Percentiles rank a stretch among this genome's conserved stretches.
phyloP scores from a whole-genome alignment of 2,329 filamentous ascomycete genomes.

The Ophidiomyces ophidiicola region DNA sequence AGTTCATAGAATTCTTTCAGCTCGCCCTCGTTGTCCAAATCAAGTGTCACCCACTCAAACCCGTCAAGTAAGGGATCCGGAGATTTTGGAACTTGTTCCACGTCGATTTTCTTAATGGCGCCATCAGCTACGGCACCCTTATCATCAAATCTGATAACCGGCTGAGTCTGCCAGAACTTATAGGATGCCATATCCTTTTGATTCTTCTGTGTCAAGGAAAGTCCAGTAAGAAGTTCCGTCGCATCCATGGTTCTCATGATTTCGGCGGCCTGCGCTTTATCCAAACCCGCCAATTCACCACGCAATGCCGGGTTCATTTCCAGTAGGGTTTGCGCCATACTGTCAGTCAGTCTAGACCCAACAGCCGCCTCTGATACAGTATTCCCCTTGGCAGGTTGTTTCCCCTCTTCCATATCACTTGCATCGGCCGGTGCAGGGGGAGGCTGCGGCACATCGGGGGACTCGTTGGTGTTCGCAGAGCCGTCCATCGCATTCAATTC shows the following conservation, averaged over 20 bases:
- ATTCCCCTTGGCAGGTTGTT: slow-evolving; percentile 19
- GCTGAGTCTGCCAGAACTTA: slow-evolving; percentile 98
- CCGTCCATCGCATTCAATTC: slow-evolving; percentile 5
- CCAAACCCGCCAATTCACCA: slow-evolving; percentile 59
- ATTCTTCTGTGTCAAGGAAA: slow-evolving; percentile 69
- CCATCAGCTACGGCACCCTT: slow-evolving; percentile 58
- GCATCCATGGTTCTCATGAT: slow-evolving; percentile 40
- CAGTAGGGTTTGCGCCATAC: slow-evolving; percentile 31
- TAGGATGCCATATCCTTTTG: slow-evolving; percentile 93
- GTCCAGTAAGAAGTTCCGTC: slow-evolving; percentile 38
- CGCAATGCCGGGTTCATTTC: slow-evolving; percentile 52
- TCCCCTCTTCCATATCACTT: slow-evolving; percentile 13
- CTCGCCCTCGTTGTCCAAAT: slow-evolving; percentile 63
- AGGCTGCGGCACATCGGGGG: slow-evolving; percentile 3
- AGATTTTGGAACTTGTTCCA: slow-evolving; percentile 66
- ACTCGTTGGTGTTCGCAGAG: background rate
- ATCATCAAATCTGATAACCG: slow-evolving; percentile 67
- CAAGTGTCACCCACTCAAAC: slow-evolving; percentile 90
- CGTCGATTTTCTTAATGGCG: slow-evolving; percentile 66
- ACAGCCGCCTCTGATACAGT: slow-evolving; percentile 18
- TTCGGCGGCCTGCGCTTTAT: slow-evolving; percentile 46
- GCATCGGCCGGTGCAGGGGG: background rate
- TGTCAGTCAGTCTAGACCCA: slow-evolving; percentile 26
- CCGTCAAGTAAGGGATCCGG: slow-evolving; percentile 63
- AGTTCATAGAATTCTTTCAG: slow-evolving; percentile 86